Evolutionary conservation across 108 stramenopile genomes (phyloP), one percentile per base, ranked within the genome.

Genomic region (Cyclotella distinguenda): DNA sequence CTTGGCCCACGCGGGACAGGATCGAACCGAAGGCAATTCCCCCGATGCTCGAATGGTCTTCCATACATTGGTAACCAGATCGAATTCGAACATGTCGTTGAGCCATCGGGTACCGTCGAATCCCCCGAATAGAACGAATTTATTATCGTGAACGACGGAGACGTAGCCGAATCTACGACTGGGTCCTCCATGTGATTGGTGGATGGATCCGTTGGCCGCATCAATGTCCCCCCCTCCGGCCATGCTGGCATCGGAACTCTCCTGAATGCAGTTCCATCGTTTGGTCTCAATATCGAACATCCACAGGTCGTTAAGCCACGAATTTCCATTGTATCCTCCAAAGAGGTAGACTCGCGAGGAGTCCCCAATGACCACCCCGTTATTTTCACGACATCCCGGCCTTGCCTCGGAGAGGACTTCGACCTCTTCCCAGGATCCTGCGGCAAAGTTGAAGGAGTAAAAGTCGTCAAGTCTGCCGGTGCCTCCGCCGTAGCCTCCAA

Each of bases 251-350:
- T 36, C 66, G 13, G 64, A 82, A n/a, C 86, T 84, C 68, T 87
- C 89, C 46, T 94, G 89, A 36, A 94, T 77, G 49, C 89, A 90
- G 13, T 79, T 87, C 92, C 92, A 94, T 34, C 64, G 42, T 28
- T 77, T 66, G 0, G 79, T 82, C 23, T 84, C 80, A 46, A 92
- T 87, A 68, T 96, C 89, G 68, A 91, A 97, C 62, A 84, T 83
- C 88, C 94, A 95, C 9, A 94, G 61, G 68, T 97, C 96, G 54
- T 95, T 96, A 44, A 97, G 78, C 95, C 95, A 96, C 16, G 68
- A 57, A 10, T 61, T 72, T 0, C 94, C 94, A 72, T 94, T 84
- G 70, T 91, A 94, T 1, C 91, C 91, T 5, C 97, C 97, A 54
- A 97, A 97, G 3, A 97, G 74, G 70, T 93, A 95, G 7, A 97